Percentiles rank a stretch among this genome's conserved stretches.
phyloP scores from a whole-genome alignment of 2,329 filamentous ascomycete genomes.

The Rhinocladiella mackenziei region DNA sequence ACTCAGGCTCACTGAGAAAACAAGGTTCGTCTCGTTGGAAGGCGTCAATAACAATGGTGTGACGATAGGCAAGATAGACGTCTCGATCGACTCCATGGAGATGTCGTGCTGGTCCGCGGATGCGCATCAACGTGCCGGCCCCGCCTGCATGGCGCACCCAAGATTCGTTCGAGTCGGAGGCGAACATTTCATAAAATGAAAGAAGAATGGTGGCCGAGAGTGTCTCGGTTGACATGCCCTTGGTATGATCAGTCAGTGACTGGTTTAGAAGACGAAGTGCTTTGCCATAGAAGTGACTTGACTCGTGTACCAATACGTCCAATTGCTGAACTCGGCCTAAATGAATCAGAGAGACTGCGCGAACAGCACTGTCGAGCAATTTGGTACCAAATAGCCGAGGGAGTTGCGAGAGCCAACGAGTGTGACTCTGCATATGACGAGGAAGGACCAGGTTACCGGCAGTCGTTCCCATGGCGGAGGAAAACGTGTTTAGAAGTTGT shows the following conservation, averaged over 20 bases:
- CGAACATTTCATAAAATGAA: conserved; percentile 38
- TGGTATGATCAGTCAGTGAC: conserved; percentile 30
- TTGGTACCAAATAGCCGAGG: conserved; percentile 24
- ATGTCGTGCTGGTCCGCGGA: conserved; percentile 35
- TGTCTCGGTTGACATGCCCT: conserved; percentile 34
- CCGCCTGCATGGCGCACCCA: conserved; percentile 40
- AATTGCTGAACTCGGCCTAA: conserved; percentile 30
- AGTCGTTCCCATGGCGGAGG: conserved; percentile 4
- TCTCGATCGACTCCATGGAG: conserved; percentile 36
- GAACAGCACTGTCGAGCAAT: conserved; percentile 29
- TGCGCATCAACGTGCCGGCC: conserved; percentile 34
- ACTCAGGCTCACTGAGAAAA: conserved; percentile 36
- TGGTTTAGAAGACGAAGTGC: conserved; percentile 34
- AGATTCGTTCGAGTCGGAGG: conserved; percentile 35
- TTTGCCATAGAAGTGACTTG: conserved; percentile 34
- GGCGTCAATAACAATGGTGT: conserved; percentile 36
- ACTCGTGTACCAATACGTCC: conserved; percentile 30
- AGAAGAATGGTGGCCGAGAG: conserved; percentile 37
- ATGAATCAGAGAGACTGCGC: conserved; percentile 33
- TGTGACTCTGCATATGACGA: conserved; percentile 19
- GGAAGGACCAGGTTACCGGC: conserved; percentile 10
- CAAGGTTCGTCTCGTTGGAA: conserved; percentile 35
- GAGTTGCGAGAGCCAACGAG: conserved; percentile 25
- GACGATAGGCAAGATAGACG: conserved; percentile 37
- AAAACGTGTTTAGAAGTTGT: conserved; percentile 24